These are phyloP conservation scores for Pseudonitzschia multistriata DNA, from an alignment of 108 stramenopile species.

Conservation along the genomic window DNA sequence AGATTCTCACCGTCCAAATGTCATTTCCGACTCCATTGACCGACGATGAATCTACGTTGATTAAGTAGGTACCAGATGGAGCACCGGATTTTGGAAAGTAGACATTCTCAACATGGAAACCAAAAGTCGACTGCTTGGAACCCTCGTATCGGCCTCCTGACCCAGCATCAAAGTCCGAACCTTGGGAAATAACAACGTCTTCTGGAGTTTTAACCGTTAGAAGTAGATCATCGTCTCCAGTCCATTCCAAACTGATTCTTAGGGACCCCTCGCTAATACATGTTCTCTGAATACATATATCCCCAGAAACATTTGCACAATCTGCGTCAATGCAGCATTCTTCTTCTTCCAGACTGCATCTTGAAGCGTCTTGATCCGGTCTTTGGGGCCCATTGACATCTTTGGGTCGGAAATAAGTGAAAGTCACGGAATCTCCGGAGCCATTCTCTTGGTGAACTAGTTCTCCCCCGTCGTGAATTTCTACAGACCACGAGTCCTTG, in stretches of 20 bases:
- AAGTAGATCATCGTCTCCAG: conserved; percentile 30
- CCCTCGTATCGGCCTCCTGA: conserved; percentile 24
- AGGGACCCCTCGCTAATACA: conserved; percentile 34
- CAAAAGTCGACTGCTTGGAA: conserved; percentile 17
- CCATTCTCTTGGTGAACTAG: conserved; percentile 24
- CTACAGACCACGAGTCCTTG: conserved; percentile 25
- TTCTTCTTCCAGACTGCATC: conserved; percentile 28
- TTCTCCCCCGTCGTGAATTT: conserved; percentile 25
- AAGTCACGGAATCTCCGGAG: conserved; percentile 20
- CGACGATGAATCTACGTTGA: conserved; percentile 5
- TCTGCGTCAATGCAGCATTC: conserved; percentile 31
- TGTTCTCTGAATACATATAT: conserved; percentile 32
- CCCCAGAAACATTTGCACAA: conserved; percentile 12
- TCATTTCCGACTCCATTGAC: conserved; percentile 23
- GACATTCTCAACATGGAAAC: conserved; percentile 34
- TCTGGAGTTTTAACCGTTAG: conserved; percentile 24
- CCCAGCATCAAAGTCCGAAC: conserved; percentile 6
- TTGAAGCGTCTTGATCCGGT: conserved; percentile 11
- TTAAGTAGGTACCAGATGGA: conserved; percentile 15
- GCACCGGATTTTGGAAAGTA: conserved; percentile 19
- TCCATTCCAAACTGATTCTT: conserved; percentile 34
- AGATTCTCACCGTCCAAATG: conserved; percentile 31
- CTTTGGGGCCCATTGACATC: conserved; percentile 24
- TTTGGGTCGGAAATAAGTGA: conserved; percentile 11
- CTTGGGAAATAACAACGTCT: conserved; percentile 6